phyloP scores from a whole-genome alignment of 164 flowering plant species.

The Berberis thunbergii region DNA sequence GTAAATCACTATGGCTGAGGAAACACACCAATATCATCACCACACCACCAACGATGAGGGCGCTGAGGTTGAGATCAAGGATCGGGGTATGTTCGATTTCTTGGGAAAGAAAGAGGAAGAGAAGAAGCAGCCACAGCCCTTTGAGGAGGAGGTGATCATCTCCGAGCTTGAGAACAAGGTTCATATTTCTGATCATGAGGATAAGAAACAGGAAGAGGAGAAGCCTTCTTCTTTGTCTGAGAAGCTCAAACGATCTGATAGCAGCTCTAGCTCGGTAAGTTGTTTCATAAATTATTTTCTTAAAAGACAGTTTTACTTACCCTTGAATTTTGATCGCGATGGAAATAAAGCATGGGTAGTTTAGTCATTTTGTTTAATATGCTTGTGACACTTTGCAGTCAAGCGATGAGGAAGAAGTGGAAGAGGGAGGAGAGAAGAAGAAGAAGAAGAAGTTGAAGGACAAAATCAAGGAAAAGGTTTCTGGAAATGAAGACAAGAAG shows the following conservation, averaged over 20 bases:
- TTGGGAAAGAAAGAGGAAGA: slow-evolving; percentile 42
- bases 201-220: slow-evolving; percentile 26
- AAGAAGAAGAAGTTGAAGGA: slow-evolving; percentile 58
- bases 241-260: slow-evolving; percentile 55
- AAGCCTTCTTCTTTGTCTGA: slow-evolving; percentile 37
- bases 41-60: slow-evolving; percentile 12
- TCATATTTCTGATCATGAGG: slow-evolving; percentile 17
- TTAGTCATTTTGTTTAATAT: not conserved
- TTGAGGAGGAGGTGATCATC: slow-evolving; percentile 14
- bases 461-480: slow-evolving; percentile 36
- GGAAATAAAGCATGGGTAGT: too few relatives aligned
- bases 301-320: too few relatives aligned
- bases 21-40: slow-evolving; percentile 2
- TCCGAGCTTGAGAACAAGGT: slow-evolving; percentile 14
- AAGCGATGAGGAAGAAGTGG: slow-evolving; percentile 59
- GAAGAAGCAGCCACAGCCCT: slow-evolving; percentile 7
- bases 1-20: slow-evolving; percentile 27
- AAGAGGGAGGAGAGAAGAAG: slow-evolving; percentile 42
- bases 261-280: slow-evolving; percentile 81
- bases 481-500: slow-evolving; percentile 25
- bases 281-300: too few relatives aligned
- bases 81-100: slow-evolving; percentile 71
- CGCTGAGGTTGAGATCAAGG: slow-evolving; percentile 29
- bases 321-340: too few relatives aligned
- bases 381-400: slow-evolving; percentile 24